phyloP scores from a whole-genome alignment of 495 filamentous ascomycete species.

The Tuber umbilicatum region DNA sequence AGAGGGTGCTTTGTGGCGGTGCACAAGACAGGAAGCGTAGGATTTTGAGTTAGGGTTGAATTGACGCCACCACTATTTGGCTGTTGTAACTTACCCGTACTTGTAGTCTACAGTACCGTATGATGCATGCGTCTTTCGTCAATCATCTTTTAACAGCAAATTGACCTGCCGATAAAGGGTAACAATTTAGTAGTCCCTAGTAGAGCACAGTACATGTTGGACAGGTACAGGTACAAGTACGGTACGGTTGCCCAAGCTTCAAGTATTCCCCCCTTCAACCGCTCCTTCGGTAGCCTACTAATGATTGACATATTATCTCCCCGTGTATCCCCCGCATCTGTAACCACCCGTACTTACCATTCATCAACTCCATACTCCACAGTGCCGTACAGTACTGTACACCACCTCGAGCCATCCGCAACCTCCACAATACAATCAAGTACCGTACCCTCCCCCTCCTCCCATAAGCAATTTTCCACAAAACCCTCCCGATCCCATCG shows the following conservation, averaged over 20 bases:
- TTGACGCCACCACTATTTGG: background rate
- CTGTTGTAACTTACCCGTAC: background rate
- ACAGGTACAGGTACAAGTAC: too few species aligned
- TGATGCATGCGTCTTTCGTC: background rate
- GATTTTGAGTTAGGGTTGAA: background rate
- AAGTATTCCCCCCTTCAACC: background rate
- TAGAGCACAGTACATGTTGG: background rate
- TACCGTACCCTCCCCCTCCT: background rate
- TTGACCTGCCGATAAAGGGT: background rate
- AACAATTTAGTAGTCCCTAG: background rate
- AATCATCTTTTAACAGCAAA: background rate
- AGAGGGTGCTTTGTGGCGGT: background rate
- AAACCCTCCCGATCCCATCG: conserved; percentile 1
- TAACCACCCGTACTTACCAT: background rate
- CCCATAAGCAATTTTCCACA: background rate
- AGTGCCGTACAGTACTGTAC: background rate
- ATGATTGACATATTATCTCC: background rate
- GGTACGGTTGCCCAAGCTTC: background rate
- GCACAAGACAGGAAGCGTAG: background rate
- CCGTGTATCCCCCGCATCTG: background rate
- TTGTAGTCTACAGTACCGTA: background rate
- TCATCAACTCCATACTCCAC: background rate
- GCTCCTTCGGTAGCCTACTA: conserved; percentile 2
- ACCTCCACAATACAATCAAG: conserved; percentile 2
- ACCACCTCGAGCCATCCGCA: background rate